Evolutionary conservation across 2,329 filamentous ascomycete genomes (phyloP).

Genomic region (Blumeria graminis): DNA sequence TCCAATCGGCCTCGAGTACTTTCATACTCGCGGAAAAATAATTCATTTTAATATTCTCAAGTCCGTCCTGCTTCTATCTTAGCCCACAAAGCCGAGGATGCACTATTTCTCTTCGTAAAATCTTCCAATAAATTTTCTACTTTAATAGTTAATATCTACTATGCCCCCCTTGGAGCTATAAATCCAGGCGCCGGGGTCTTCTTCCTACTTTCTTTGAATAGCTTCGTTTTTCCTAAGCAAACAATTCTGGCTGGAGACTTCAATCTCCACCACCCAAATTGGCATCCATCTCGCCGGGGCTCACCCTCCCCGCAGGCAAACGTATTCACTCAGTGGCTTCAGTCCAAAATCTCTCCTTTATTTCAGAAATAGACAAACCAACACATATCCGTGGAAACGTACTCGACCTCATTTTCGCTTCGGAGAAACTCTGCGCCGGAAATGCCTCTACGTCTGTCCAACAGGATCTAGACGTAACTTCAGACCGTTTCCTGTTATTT

Average conservation of each 20-base stretch:
- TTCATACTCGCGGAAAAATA: neutral
- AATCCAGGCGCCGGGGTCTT: neutral
- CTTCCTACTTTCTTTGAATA: neutral
- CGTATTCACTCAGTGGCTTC: neutral
- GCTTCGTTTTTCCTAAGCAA: neutral
- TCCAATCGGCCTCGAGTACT: neutral
- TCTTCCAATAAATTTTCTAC: too few species aligned
- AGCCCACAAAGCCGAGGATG: neutral
- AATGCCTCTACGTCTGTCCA: neutral
- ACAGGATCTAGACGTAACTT: too few species aligned
- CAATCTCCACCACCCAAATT: neutral
- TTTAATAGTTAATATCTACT: too few species aligned
- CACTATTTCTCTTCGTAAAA: neutral
- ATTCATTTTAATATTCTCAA: neutral
- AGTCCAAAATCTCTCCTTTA: too few species aligned
- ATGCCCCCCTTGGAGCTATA: neutral
- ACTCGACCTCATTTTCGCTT: neutral
- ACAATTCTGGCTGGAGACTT: neutral
- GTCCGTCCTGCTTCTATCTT: neutral
- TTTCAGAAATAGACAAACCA: neutral
- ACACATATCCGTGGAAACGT: neutral
- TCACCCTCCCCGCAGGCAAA: neutral
- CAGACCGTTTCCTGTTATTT: neutral
- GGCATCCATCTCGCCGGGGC: neutral
- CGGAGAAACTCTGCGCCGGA: neutral